Base-by-base conservation (phyloP, 176 grass and related monocot genomes). In the Oryza meyeriana region DNA sequence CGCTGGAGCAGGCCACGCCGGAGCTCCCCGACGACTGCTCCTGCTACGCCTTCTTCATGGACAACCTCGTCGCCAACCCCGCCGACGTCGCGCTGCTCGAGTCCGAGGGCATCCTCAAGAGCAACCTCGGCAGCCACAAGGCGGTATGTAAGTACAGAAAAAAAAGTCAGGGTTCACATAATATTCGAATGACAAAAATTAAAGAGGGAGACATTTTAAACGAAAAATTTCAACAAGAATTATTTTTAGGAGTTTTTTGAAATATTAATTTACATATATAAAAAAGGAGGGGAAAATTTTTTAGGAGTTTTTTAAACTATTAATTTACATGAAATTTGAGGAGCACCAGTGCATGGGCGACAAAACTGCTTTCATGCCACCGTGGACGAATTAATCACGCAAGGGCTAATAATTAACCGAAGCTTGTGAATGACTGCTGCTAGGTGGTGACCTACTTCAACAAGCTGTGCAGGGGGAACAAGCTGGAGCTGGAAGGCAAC, bases 1-100 rank as follows among this genome's bases (percentile, higher is more conserved):
- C 72, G 45, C 72, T 74, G 3, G 72, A 74, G 47, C 72, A 74
- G 72, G 41, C 72, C 9, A 50, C 45, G 72, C 72, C 72, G 72
- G 45, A 74, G 9, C 72, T 74, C 44, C 72, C 72, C 28, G 72
- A 74, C 29, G 72, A 74, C 47, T 50, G 41, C 72, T 74, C 72
- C 3, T 50, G 44, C 44, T 74, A 52, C 72, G 72, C 45, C 10
- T 74, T 33, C 28, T 74, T 74, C 72, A 74, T 74, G 72, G 72
- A 50, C 44, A 74, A 74, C 44, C 41, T 74, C 12, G 72, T 74
- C 28, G 44, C 41, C 17, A 52, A 50, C 29, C 28, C 72, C 17
- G 29, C 41, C 28, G 72, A 74, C 72, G 72, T 55, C 29, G 72
- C 44, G 16, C 44, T 74, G 28, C 72, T 74, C 72, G 72, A 52